These are phyloP conservation scores for Keithomyces neogunnii DNA, from an alignment of 2,329 filamentous ascomycete genomes.

Conservation along the genomic window DNA sequence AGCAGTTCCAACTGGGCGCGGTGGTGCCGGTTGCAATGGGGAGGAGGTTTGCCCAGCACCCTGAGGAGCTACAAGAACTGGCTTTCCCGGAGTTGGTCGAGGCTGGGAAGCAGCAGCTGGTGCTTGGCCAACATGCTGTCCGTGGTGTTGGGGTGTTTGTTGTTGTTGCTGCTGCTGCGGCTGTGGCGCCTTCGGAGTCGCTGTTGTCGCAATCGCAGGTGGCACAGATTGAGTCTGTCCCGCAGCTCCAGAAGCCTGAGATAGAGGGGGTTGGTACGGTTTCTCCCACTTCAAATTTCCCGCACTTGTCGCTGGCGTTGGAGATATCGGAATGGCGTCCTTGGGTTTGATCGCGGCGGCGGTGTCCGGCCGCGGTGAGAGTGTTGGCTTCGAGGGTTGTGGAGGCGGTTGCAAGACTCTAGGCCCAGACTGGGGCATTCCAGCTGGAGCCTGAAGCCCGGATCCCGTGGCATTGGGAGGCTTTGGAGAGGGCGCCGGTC, in stretches of 20 bases:
- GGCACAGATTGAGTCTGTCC: constrained; percentile 11
- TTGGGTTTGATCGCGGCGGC: constrained; percentile 18
- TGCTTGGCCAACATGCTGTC: not conserved
- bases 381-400: constrained; percentile 21
- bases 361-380: constrained; percentile 25
- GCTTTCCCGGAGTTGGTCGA: constrained; percentile 17
- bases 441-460: constrained; percentile 28
- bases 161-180: constrained; percentile 8
- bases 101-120: constrained; percentile 7
- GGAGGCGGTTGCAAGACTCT: constrained; percentile 23
- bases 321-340: constrained; percentile 13
- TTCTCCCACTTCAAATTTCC: constrained; percentile 31
- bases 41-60: constrained; percentile 25
- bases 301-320: not conserved
- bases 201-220: not conserved
- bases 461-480: constrained; percentile 19
- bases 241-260: constrained; percentile 8
- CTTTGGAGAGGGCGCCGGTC: constrained; percentile 21
- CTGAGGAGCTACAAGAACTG: constrained; percentile 26
- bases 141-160: constrained; percentile 13
- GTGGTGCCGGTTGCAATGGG: constrained; percentile 25
- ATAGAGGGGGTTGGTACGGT: constrained; percentile 28
- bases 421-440: constrained; percentile 21
- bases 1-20: constrained; percentile 18
- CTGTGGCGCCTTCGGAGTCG: not conserved